Base-by-base conservation (phyloP, 1,284 basidiomycete genomes). In the Ustilago crameri region DNA sequence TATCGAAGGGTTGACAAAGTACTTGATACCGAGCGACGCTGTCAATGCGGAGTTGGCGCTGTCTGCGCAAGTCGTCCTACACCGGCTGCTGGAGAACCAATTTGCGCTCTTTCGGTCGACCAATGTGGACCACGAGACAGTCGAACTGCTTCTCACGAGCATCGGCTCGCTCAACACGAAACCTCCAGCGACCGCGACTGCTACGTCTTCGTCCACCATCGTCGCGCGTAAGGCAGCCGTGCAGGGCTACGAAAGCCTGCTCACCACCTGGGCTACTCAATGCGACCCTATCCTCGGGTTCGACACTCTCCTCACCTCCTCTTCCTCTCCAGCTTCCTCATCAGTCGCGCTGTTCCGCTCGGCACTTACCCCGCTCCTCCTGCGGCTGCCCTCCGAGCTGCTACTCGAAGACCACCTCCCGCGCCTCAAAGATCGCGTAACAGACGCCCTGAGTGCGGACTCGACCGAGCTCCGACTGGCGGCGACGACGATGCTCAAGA, bases 401-500 rank as follows among this genome's bases (percentile, higher is more conserved):
- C 38, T 71, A 9, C 48, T 80, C 3, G 75, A 77, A 34, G 78
- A 80, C 41, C 65, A 75, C 30, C 46, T 80, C 3, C 66, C 74
- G 5, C 32, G 61, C 0, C 38, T 75, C 3, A 12, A 9, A 1
- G 4, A 12, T 1, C 5, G 45, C 0, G 9, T 58, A 4, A 34
- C 5, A 7, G 9, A 40, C 7, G 47, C 53, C 2, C 44, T 72
- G 3, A 22, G n/a, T 3, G 35, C 34, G 0, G 18, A 59, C 0
- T 15, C 26, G 0, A 18, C 51, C 5, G 60, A 72, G 5, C n/a
- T 47, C 1, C 27, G 65, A 15, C 18, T 69, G 7, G 37, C 27
- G 3, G 58, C 59, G 2, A 56, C 55, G 1, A 58, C 58, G 7
- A 37, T 71, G 57, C 34, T 71, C 10, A 60, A 42, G 18, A 63